phyloP scores from a whole-genome alignment of 345 rosid species.

The Boechera retrofracta region DNA sequence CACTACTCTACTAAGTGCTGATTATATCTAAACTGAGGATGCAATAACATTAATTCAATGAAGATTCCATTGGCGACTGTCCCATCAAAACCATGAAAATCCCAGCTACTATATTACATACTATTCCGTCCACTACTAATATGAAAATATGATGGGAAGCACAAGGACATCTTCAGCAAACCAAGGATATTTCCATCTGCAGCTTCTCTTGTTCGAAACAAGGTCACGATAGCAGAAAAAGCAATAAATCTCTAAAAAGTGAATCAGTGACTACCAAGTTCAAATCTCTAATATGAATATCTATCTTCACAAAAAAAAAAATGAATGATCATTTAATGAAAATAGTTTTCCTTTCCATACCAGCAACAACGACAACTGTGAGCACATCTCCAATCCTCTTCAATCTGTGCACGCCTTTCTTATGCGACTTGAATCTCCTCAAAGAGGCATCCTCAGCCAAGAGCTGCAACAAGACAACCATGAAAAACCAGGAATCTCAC shows the following conservation, averaged over 20 bases:
- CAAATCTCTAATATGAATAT: not conserved
- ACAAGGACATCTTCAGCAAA: not conserved
- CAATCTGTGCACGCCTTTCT: conserved; percentile 58
- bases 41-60: not conserved
- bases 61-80: not conserved
- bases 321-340: not conserved
- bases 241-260: not conserved
- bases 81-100: conserved; percentile 3
- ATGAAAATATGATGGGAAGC: not conserved
- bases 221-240: not conserved
- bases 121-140: not conserved
- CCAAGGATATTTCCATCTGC: not conserved
- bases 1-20: not conserved
- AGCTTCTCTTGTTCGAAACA: not conserved
- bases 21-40: not conserved
- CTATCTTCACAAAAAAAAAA: no score
- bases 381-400: conserved; percentile 85
- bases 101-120: not conserved
- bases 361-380: conserved; percentile 83
- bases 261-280: conserved; percentile 2
- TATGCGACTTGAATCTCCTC: conserved; percentile 76
- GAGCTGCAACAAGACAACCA: conserved; percentile 58
- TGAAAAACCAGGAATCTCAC: not conserved
- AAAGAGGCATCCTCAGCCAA: conserved; percentile 79
- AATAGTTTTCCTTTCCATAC: conserved; percentile 39